These are phyloP conservation scores for Vigna reflexopilosa DNA, from an alignment of 306 rosid species.

Conservation along the genomic window DNA sequence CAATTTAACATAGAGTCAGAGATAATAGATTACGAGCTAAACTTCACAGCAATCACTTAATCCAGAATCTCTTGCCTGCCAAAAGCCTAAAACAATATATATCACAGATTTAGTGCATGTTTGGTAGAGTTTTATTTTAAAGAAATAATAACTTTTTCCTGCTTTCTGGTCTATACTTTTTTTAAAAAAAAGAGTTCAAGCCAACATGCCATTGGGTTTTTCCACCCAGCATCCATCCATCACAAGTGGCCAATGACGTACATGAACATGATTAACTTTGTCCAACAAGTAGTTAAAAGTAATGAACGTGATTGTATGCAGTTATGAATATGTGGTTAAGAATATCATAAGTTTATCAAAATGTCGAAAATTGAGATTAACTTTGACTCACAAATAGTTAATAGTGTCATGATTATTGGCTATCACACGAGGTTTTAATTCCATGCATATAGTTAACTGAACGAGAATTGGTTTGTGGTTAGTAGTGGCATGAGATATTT, in stretches of 20 bases:
- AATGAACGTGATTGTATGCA: background rate
- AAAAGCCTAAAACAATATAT: conserved; percentile 21
- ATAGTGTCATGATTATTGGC: background rate
- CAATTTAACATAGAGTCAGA: conserved; percentile 45
- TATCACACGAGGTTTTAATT: background rate
- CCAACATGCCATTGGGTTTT: background rate
- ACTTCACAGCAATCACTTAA: conserved; percentile 20
- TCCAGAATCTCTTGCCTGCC: conserved; percentile 21
- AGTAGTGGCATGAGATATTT: background rate
- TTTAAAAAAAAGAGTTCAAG: background rate
- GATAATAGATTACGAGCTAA: conserved; percentile 28
- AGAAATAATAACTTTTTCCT: background rate
- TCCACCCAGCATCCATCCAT: background rate
- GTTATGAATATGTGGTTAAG: background rate
- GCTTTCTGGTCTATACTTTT: background rate
- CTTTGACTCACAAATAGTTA: background rate
- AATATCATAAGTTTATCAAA: background rate
- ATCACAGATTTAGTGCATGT: background rate
- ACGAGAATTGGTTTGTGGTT: too few species aligned
- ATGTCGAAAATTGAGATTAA: background rate
- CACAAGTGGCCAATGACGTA: too few species aligned
- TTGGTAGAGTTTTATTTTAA: background rate
- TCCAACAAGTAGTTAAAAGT: background rate
- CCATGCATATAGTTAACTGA: background rate
- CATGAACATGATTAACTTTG: background rate